Base-by-base conservation (phyloP, 345 rosid genomes). In the Linum trigynum region DNA sequence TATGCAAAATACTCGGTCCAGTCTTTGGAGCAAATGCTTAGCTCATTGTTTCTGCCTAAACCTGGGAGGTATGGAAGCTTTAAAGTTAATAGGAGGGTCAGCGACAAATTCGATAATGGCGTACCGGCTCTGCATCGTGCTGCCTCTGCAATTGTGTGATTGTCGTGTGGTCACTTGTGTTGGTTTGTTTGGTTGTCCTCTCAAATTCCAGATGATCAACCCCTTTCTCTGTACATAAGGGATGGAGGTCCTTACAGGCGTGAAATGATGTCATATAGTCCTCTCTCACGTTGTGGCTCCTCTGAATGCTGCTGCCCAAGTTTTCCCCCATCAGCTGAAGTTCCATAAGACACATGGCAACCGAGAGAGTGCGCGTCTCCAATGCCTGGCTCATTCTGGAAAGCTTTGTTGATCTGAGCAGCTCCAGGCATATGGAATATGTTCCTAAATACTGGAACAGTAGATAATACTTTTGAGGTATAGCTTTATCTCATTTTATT, bases 1-100 rank as follows among this genome's bases (percentile, higher is more conserved):
- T 91, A 91, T 65, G 92, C 95, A 39, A 88, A 83, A 70, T 94
- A 94, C 74, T 78, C 99, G 0, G 92, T 87, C 75, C 90, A 86
- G 72, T 76, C 80, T 65, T 71, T 94, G 85, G 99, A 94, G 84
- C 84, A 84, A 74, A 80, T 91, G 81, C 82, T 94, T 10, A 65
- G 74, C 32, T 88, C 99, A 48, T 90, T 91, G 5, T 94, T 84
- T 78, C 85, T 75, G 67, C 96, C 86, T 12, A 91, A 77, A 68
- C 95, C 91, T 7, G 83, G 84, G 74, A 84, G 96, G 70, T 85
- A 85, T 65, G 86, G 95, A 56, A 94, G 99, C 69, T 91, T 94
- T 76, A 88, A 91, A 72, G 96, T 84, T 64, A 23, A 23, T 23
- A 80, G 75, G 72, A 81, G 77, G 8, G 73, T 82, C 17, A 72